These are phyloP conservation scores for Macadamia integrifolia DNA, from an alignment of 164 flowering plant species.

Conservation along the genomic window DNA sequence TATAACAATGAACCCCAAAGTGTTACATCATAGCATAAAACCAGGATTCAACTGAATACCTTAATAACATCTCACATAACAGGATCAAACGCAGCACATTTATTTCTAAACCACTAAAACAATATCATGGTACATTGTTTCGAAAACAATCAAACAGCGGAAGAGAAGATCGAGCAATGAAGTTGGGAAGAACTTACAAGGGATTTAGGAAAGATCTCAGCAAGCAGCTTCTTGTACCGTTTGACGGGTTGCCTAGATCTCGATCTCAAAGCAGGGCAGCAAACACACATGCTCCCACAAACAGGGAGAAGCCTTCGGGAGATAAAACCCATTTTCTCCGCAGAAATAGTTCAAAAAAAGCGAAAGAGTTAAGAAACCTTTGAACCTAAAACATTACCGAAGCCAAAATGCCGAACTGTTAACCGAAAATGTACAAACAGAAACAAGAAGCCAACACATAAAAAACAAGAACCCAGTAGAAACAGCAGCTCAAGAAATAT, in stretches of 20 bases:
- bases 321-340: conserved; percentile 76
- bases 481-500: background rate
- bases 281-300: conserved; percentile 80
- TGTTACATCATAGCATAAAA: no score
- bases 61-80: background rate
- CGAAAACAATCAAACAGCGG: conserved; percentile 1
- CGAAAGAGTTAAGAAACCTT: background rate
- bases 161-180: background rate
- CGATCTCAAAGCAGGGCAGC: conserved; percentile 93
- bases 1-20: no score
- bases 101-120: background rate
- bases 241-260: conserved; percentile 91
- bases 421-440: background rate
- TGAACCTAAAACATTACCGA: background rate
- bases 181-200: conserved; percentile 34
- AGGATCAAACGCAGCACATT: conserved; percentile 1
- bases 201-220: conserved; percentile 83
- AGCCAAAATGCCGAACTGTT: background rate
- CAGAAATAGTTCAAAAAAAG: conserved; percentile 1
- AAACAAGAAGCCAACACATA: background rate
- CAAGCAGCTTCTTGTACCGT: conserved; percentile 85
- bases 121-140: background rate
- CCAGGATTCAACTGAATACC: background rate
- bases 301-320: conserved; percentile 83
- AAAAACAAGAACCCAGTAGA: background rate